Percentiles rank a stretch among this genome's conserved stretches.
Conservation (phyloP, 441 rosid genomes). For the Corymbia citriodora region DNA sequence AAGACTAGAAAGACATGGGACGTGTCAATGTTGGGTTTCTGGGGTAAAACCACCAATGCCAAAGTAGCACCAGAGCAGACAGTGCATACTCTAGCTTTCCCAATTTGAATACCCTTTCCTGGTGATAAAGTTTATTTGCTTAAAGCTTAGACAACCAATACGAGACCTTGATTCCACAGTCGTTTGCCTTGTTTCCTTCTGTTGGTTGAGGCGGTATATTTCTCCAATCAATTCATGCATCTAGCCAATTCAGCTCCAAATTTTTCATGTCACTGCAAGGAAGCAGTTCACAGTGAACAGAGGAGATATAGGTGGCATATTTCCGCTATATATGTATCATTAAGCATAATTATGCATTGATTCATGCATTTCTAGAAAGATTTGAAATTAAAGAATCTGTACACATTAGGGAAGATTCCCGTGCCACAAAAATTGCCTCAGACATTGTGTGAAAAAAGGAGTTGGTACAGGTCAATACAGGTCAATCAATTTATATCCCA, state of each 20-base stretch:
- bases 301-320: background rate
- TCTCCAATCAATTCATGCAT: background rate
- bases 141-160: background rate
- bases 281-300: background rate
- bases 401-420: background rate
- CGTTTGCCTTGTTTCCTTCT: background rate
- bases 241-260: background rate
- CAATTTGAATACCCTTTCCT: background rate
- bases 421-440: background rate
- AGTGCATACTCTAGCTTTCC: background rate
- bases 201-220: background rate
- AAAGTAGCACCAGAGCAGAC: background rate
- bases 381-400: background rate
- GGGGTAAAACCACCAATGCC: background rate
- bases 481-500: background rate
- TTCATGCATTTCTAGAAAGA: background rate
- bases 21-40: background rate
- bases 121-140: background rate
- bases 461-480: background rate
- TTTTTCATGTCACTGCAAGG: background rate
- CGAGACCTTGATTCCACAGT: background rate
- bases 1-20: background rate
- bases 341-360: background rate
- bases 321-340: background rate
- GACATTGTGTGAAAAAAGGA: background rate